A percentile compares a stretch with the other conserved stretches of the same genome.
phyloP scores from a whole-genome alignment of 2,329 filamentous ascomycete genomes.

The Penicillium sp. region DNA sequence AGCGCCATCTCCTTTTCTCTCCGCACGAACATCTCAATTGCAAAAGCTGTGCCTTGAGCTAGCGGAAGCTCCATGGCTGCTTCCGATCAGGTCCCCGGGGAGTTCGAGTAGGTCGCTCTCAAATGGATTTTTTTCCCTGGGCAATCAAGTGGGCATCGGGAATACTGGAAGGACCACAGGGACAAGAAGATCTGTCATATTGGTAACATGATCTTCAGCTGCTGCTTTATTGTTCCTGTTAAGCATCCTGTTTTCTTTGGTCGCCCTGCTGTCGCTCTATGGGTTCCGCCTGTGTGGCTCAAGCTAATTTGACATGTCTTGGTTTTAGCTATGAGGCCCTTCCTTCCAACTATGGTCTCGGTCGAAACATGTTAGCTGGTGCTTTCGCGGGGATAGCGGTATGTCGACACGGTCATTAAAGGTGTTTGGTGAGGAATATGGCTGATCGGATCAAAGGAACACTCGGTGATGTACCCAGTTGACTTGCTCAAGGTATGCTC shows the following conservation, averaged over 20 bases:
- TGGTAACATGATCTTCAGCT: not conserved
- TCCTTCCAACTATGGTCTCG: conserved; percentile 88
- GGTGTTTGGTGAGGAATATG: not conserved
- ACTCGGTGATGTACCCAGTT: conserved; percentile 98
- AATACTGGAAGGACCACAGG: not conserved
- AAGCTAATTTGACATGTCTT: conserved; percentile 24
- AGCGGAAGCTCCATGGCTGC: conserved; percentile 42
- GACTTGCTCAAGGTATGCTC: conserved; percentile 87
- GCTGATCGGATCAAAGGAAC: conserved; percentile 63
- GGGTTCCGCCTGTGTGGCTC: conserved; percentile 1
- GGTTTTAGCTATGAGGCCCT: conserved; percentile 77
- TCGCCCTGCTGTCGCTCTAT: conserved; percentile 1
- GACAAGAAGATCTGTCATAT: not conserved
- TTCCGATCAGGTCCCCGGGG: conserved; percentile 42
- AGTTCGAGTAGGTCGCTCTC: conserved; percentile 45
- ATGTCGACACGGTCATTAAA: conserved; percentile 40
- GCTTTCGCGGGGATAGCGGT: conserved; percentile 96
- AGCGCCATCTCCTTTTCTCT: not conserved
- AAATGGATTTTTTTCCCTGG: conserved; percentile 9
- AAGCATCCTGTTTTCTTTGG: not conserved
- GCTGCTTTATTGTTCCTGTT: not conserved
- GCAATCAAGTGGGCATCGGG: conserved; percentile 1
- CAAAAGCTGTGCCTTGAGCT: conserved; percentile 38
- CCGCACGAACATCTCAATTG: conserved; percentile 20
- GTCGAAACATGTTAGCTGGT: conserved; percentile 93